phyloP scores from a whole-genome alignment of 2,329 filamentous ascomycete genomes.

The Aspergillus costaricaensis region DNA sequence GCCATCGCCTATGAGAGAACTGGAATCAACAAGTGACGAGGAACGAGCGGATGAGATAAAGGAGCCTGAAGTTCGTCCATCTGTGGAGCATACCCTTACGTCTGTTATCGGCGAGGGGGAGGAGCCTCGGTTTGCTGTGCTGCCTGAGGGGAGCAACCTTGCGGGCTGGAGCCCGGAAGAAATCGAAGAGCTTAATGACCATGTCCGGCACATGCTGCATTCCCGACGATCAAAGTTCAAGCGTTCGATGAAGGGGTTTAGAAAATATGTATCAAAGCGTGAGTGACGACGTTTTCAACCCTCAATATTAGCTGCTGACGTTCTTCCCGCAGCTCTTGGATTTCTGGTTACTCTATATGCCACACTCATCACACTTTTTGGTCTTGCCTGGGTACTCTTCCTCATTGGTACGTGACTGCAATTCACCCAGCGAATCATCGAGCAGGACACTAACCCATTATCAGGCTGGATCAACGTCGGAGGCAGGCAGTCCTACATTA shows the following conservation, averaged over 20 bases:
- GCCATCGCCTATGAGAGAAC: slow-evolving; percentile 31
- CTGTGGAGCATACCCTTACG: slow-evolving; percentile 59
- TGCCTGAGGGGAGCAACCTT: slow-evolving; percentile 71
- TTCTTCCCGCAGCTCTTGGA: slow-evolving; percentile 60
- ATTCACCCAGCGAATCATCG: neutral
- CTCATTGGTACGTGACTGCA: slow-evolving; percentile 63
- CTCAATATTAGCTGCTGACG: neutral
- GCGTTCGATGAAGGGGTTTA: slow-evolving; percentile 75
- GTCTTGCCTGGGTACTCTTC: slow-evolving; percentile 86
- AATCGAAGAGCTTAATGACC: slow-evolving; percentile 76
- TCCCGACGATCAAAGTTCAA: slow-evolving; percentile 79
- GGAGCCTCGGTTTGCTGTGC: slow-evolving; percentile 73
- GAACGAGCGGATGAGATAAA: slow-evolving; percentile 23
- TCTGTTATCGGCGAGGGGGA: slow-evolving; percentile 68
- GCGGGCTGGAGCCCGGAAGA: slow-evolving; percentile 76
- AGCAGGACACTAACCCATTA: slow-evolving; percentile 1
- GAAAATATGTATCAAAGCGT: slow-evolving; percentile 73
- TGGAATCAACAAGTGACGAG: slow-evolving; percentile 29
- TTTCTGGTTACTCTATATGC: slow-evolving; percentile 85
- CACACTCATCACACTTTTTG: slow-evolving; percentile 78
- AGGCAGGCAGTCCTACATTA: slow-evolving; percentile 66
- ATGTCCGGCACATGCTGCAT: slow-evolving; percentile 85
- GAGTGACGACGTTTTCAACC: slow-evolving; percentile 9
- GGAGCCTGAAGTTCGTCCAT: slow-evolving; percentile 29
- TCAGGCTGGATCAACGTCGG: slow-evolving; percentile 78